phyloP scores from a whole-genome alignment of 2,329 filamentous ascomycete genomes.

The Ophiostoma perfectum region DNA sequence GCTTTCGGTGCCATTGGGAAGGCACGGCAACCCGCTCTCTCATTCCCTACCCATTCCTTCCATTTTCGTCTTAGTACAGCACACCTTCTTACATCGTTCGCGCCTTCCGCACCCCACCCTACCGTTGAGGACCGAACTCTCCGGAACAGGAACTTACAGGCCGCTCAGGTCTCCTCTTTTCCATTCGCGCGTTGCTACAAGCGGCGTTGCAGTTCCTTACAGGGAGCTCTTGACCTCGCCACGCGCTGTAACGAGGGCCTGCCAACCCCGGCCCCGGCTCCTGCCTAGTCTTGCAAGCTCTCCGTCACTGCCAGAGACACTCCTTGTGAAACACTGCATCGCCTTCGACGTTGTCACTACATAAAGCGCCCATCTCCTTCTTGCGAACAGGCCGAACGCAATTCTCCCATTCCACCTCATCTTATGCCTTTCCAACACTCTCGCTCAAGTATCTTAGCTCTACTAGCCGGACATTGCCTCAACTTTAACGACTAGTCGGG shows the following conservation, averaged over 20 bases:
- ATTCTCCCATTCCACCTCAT: not conserved
- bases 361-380: not conserved
- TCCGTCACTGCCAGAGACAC: not conserved
- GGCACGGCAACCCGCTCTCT: not conserved
- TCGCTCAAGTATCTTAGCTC: not conserved
- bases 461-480: not conserved
- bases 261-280: slow-evolving; percentile 2
- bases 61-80: not conserved
- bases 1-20: not conserved
- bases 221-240: not conserved
- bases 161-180: not conserved
- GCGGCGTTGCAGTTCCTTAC: no score
- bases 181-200: no score
- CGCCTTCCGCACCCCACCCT: not conserved
- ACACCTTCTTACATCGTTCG: not conserved
- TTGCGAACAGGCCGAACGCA: not conserved
- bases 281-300: not conserved
- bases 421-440: not conserved
- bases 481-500: not conserved
- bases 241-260: not conserved
- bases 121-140: not conserved
- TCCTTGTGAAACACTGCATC: not conserved
- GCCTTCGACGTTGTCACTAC: not conserved
- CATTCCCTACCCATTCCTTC: not conserved
- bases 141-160: not conserved